Evolutionary conservation across 108 stramenopile genomes (phyloP).

Genomic region (Mayamaea pseudoterrestris): DNA sequence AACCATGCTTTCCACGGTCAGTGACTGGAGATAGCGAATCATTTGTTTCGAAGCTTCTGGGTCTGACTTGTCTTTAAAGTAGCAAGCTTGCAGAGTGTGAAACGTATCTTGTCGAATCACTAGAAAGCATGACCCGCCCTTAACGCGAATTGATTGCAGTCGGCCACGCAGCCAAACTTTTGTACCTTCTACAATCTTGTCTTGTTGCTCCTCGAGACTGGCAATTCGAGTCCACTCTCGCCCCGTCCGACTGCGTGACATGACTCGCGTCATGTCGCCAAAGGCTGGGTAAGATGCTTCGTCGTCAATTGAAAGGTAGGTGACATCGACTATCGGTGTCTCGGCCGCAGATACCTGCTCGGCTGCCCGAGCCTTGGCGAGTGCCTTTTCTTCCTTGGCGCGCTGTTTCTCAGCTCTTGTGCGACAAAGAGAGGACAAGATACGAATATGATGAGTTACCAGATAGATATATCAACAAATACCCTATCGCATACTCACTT

Average conservation of each 20-base stretch:
- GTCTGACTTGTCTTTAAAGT: slow-evolving; percentile 92
- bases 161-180: slow-evolving; percentile 88
- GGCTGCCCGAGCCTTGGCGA: no score
- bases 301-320: slow-evolving; percentile 45
- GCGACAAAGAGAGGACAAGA: slow-evolving; percentile 25
- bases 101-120: slow-evolving; percentile 86
- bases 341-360: no score
- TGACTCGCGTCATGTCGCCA: slow-evolving; percentile 58
- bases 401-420: slow-evolving; percentile 76
- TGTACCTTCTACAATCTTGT: no score
- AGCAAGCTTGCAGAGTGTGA: slow-evolving; percentile 86
- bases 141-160: slow-evolving; percentile 86
- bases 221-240: slow-evolving; percentile 41
- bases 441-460: background rate
- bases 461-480: background rate
- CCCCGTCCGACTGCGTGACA: slow-evolving; percentile 68
- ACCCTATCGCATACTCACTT: slow-evolving; percentile 30
- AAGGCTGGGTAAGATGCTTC: slow-evolving; percentile 54
- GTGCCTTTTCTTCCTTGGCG: slow-evolving; percentile 53
- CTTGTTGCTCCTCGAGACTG: slow-evolving; percentile 38
- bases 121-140: slow-evolving; percentile 92
- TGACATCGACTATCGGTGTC: slow-evolving; percentile 57
- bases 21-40: slow-evolving; percentile 82
- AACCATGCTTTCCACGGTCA: slow-evolving; percentile 85
- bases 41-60: slow-evolving; percentile 75